Conservation (phyloP, 1,139 yeast genomes). For the Zygoascus meyerae region DNA sequence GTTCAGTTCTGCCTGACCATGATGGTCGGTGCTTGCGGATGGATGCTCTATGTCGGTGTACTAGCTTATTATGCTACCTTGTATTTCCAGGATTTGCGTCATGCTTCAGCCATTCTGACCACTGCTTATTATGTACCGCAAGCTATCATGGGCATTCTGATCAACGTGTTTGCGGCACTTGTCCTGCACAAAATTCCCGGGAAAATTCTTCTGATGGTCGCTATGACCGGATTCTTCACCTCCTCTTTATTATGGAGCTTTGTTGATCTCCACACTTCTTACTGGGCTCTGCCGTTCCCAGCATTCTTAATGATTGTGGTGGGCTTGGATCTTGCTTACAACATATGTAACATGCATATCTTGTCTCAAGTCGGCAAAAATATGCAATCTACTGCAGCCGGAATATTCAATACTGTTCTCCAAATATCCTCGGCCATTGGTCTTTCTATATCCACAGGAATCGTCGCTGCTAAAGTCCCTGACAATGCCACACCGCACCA, state of each 20-base stretch:
- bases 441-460: slow-evolving; percentile 37
- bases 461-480: slow-evolving; percentile 31
- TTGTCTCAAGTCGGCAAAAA: slow-evolving; percentile 36
- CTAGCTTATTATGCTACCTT: slow-evolving; percentile 36
- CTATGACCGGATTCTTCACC: slow-evolving; percentile 32
- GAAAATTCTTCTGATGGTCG: slow-evolving; percentile 32
- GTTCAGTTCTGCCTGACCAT: slow-evolving; percentile 37
- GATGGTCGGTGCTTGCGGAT: slow-evolving; percentile 33
- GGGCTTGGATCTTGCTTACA: slow-evolving; percentile 44
- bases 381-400: slow-evolving; percentile 42
- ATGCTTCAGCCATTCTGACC: slow-evolving; percentile 36
- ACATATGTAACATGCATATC: slow-evolving; percentile 40
- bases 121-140: slow-evolving; percentile 39
- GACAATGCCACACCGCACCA: slow-evolving; percentile 27
- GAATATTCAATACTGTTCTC: slow-evolving; percentile 40
- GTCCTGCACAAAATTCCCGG: slow-evolving; percentile 41
- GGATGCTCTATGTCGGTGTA: slow-evolving; percentile 39
- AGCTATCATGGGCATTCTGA: slow-evolving; percentile 36
- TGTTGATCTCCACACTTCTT: slow-evolving; percentile 31
- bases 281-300: slow-evolving; percentile 42
- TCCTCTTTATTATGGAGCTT: slow-evolving; percentile 40
- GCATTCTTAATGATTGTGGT: slow-evolving; percentile 36
- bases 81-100: slow-evolving; percentile 37
- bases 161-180: slow-evolving; percentile 40
- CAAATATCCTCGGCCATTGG: slow-evolving; percentile 39